Percentiles rank a stretch among this genome's conserved stretches.
These are phyloP conservation scores for Phytophthora tubulina DNA, from an alignment of 352 stramenopile genomes.

Conservation along the genomic window DNA sequence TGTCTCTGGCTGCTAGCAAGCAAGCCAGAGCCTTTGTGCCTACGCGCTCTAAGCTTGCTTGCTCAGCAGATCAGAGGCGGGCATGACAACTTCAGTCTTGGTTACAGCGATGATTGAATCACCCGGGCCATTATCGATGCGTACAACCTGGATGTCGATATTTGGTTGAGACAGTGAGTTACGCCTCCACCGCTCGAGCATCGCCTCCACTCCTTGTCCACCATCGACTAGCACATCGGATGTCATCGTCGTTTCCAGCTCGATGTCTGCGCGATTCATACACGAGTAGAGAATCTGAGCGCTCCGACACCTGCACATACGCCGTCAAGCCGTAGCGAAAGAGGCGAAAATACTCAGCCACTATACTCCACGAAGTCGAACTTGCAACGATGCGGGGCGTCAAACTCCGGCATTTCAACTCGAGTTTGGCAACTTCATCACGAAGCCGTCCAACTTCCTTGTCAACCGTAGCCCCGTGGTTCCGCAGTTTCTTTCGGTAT, in stretches of 20 bases:
- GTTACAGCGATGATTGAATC: neutral
- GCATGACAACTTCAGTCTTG: neutral
- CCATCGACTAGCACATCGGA: neutral
- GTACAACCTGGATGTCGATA: constrained; percentile 2
- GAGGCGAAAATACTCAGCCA: constrained; percentile 9
- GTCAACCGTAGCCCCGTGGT: neutral
- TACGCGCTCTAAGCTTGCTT: no score
- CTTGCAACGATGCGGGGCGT: neutral
- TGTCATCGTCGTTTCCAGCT: neutral
- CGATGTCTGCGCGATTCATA: neutral
- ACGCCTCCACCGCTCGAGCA: neutral
- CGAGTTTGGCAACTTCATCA: neutral
- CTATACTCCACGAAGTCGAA: constrained; percentile 2
- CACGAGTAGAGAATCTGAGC: neutral
- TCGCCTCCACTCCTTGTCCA: constrained; percentile 1
- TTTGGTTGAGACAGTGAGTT: neutral
- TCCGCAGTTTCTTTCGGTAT: neutral
- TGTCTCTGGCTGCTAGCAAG: no score
- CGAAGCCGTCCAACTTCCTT: neutral
- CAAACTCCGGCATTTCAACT: neutral
- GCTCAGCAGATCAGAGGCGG: no score
- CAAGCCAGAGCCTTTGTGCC: no score
- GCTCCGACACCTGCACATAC: neutral
- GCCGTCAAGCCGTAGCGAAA: constrained; percentile 15
- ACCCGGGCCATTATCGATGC: neutral